A percentile compares a stretch with the other conserved stretches of the same genome.
phyloP scores from a whole-genome alignment of 495 filamentous ascomycete genomes.

The Chaetomium tenue region DNA sequence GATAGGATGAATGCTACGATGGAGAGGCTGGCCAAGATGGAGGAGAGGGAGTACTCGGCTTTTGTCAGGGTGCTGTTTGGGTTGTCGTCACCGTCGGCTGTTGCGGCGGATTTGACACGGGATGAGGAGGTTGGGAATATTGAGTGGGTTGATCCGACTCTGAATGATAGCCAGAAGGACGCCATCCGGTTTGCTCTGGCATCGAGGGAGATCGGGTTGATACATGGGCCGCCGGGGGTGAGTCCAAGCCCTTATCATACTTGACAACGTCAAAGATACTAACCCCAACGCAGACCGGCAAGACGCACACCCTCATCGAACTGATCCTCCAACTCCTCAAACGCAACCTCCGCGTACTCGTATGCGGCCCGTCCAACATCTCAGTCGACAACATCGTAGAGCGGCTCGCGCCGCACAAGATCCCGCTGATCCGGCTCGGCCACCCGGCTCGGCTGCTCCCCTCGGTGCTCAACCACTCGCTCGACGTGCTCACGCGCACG shows the following conservation, averaged over 20 bases:
- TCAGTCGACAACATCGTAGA: slow-evolving; percentile 99
- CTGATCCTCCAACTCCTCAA: slow-evolving; percentile 82
- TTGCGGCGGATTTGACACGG: slow-evolving; percentile 45
- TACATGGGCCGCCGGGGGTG: slow-evolving; percentile 89
- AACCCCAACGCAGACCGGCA: slow-evolving; percentile 63
- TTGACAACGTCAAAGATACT: background rate
- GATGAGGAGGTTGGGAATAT: slow-evolving; percentile 48
- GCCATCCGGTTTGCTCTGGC: slow-evolving; percentile 86
- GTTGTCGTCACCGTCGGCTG: slow-evolving; percentile 55
- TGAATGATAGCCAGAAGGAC: slow-evolving; percentile 90
- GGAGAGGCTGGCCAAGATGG: slow-evolving; percentile 71
- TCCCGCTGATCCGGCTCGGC: slow-evolving; percentile 85
- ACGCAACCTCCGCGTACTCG: slow-evolving; percentile 69
- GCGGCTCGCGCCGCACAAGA: slow-evolving; percentile 73
- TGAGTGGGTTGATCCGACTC: slow-evolving; percentile 70
- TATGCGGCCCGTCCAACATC: slow-evolving; percentile 95
- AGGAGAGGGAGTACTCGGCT: slow-evolving; percentile 63
- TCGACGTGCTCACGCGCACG: slow-evolving; percentile 89
- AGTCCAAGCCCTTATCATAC: slow-evolving; percentile 22
- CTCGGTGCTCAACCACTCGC: slow-evolving; percentile 80
- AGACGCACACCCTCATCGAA: slow-evolving; percentile 96
- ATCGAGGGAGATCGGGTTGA: slow-evolving; percentile 80
- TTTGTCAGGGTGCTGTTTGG: slow-evolving; percentile 87
- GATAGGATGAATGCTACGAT: slow-evolving; percentile 85
- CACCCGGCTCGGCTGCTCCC: slow-evolving; percentile 91